Evolutionary conservation across 225 moss, liverwort and hornwort species (phyloP).

Genomic region (Sphagnum contortum): DNA sequence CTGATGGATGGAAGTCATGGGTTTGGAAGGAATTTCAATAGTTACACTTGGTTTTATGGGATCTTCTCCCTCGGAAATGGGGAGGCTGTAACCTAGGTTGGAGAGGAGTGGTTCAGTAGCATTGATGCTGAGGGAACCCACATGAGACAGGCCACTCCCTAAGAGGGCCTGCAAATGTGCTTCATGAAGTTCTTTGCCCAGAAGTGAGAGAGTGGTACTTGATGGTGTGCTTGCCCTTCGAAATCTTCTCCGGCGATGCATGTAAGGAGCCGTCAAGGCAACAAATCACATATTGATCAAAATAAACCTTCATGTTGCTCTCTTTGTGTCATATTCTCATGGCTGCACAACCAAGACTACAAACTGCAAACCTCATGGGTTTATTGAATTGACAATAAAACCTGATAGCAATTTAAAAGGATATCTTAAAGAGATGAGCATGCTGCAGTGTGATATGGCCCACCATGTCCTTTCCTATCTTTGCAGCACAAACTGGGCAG

Average conservation of each 20-base stretch:
- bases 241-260: slow-evolving; percentile 66
- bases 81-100: slow-evolving; percentile 46
- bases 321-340: not conserved
- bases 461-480: slow-evolving; percentile 57
- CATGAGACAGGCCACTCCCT: slow-evolving; percentile 38
- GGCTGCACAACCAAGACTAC: no score
- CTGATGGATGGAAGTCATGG: slow-evolving; percentile 45
- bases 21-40: slow-evolving; percentile 34
- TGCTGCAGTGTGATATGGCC: slow-evolving; percentile 54
- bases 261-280: slow-evolving; percentile 23
- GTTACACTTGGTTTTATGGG: slow-evolving; percentile 24
- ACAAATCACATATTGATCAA: no score
- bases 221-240: slow-evolving; percentile 27
- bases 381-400: no score
- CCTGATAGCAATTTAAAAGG: slow-evolving; percentile 10
- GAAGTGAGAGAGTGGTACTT: slow-evolving; percentile 48
- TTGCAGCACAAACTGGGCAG: slow-evolving; percentile 54
- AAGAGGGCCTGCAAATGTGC: slow-evolving; percentile 60
- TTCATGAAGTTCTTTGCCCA: slow-evolving; percentile 61
- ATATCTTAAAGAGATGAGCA: slow-evolving; percentile 61
- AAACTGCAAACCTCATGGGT: no score
- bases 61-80: slow-evolving; percentile 37
- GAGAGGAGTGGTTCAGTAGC: slow-evolving; percentile 49
- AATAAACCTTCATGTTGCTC: not conserved
- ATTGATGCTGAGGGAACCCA: slow-evolving; percentile 6